Base-by-base conservation (phyloP, 2,329 filamentous ascomycete genomes). In the Aspergillus costaricaensis region DNA sequence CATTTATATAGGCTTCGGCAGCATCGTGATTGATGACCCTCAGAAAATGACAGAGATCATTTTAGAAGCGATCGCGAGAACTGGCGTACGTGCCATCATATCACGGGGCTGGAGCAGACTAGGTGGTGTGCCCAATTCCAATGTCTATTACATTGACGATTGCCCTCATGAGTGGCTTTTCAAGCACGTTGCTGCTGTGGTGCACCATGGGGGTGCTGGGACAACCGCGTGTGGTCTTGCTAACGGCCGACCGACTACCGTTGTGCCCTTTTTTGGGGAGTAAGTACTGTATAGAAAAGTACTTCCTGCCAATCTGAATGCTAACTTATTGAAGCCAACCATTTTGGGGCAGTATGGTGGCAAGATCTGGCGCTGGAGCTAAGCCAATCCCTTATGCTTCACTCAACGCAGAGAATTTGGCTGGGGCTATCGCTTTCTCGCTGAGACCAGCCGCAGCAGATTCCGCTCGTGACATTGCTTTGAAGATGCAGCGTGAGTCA, bases 91-190 rank as follows among this genome's bases (percentile, higher is more conserved):
- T 21, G 83, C 82, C 1, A 77, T 87, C 1, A 75, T 87, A 0
- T 85, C 83, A 0, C 80, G 80, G 54, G 84, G 83, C 2, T 86
- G 83, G 84, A 80, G 82, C 54, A 77, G 79, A 14, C 72, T 83
- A 17, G 77, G 75, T 41, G 77, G 75, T 8, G 70, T 72, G 9
- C 68, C 67, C 9, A 66, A 64, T 44, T 61, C 64, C 3, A 73
- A 77, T 41, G 74, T 85, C 8, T 81, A 82, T 60, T 82, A 81
- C 64, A 71, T 87, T 4, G 83, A 78, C 4, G 83, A 86, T 61
- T 82, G 80, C 56, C 85, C 84, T 1, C 83, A 86, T 56, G 82
- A 86, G 59, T 86, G 84, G 85, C 75, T 86, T 0, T 87, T 87
- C 63, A 78, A 83, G 61, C 77, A 79, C 15, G 83, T 86, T 1